Percentiles rank a stretch among this genome's conserved stretches.
Evolutionary conservation across 768 basidiomycete species (phyloP).

Genomic region (Xerocomellus chrysenteron): DNA sequence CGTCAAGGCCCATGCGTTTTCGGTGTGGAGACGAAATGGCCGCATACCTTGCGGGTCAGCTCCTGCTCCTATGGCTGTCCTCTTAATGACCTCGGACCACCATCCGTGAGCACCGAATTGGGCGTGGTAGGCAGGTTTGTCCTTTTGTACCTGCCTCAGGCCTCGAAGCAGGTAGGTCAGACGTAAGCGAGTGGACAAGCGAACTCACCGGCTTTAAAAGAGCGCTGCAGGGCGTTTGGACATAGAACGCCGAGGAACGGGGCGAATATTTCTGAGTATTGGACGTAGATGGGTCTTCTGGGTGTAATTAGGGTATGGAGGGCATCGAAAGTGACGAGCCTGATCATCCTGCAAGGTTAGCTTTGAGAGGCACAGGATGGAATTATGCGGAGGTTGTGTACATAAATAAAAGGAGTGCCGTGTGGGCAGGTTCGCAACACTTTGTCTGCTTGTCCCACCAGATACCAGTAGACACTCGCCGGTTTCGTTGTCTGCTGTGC

Average conservation of each 20-base stretch:
- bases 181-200: not conserved
- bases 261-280: conserved; percentile 59
- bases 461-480: not conserved
- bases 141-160: conserved; percentile 51
- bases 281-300: conserved; percentile 63
- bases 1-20: conserved; percentile 20
- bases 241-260: conserved; percentile 64
- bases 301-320: conserved; percentile 74
- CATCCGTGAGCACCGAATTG: conserved; percentile 52
- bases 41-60: conserved; percentile 54
- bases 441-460: conserved; percentile 12
- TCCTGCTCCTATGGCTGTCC: conserved; percentile 75
- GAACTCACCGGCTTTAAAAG: conserved; percentile 57
- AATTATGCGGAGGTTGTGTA: conserved; percentile 7
- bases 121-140: conserved; percentile 54
- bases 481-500: conserved; percentile 1
- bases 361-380: not conserved
- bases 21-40: conserved; percentile 14
- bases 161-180: conserved; percentile 31
- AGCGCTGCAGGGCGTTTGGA: conserved; percentile 48
- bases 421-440: not conserved
- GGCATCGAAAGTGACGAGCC: conserved; percentile 76
- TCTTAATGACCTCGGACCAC: conserved; percentile 78
- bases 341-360: conserved; percentile 34
- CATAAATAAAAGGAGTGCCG: conserved; percentile 17